These are phyloP conservation scores for Noccaea caerulescens DNA, from an alignment of 345 rosid species.

Conservation along the genomic window DNA sequence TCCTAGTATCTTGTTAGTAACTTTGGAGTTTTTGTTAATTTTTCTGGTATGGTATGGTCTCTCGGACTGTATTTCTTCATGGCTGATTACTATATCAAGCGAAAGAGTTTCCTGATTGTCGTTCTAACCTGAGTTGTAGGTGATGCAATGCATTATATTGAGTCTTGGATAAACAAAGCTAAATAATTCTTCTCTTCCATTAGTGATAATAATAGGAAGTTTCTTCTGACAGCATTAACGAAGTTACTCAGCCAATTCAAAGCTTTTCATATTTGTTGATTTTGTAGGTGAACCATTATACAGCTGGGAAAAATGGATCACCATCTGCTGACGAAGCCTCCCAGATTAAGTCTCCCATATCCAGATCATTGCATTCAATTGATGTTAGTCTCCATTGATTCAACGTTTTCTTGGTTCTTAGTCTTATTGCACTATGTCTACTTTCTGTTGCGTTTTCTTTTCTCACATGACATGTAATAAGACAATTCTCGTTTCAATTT, in stretches of 20 bases:
- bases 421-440: not conserved
- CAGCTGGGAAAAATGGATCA: conserved; percentile 52
- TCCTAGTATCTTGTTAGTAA: not conserved
- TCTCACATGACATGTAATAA: conserved; percentile 6
- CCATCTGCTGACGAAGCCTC: conserved; percentile 58
- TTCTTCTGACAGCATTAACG: not conserved
- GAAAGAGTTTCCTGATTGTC: conserved; percentile 10
- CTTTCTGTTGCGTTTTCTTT: conserved; percentile 11
- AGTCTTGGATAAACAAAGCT: conserved; percentile 4
- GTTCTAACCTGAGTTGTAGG: not conserved
- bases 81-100: not conserved
- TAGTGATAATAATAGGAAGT: conserved; percentile 16
- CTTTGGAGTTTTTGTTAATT: not conserved
- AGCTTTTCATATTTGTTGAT: not conserved
- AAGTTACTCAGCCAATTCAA: conserved; percentile 1
- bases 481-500: not conserved
- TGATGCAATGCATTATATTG: conserved; percentile 6
- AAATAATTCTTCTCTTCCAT: conserved; percentile 19
- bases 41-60: not conserved
- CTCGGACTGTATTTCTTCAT: conserved; percentile 1
- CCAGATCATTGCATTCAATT: conserved; percentile 54
- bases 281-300: conserved; percentile 43
- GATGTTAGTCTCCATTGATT: conserved; percentile 55
- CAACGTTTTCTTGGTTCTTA: conserved; percentile 5
- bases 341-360: conserved; percentile 52